These are phyloP conservation scores for Marchantia polymorpha DNA, from an alignment of 225 moss, liverwort and hornwort species.

Conservation along the genomic window DNA sequence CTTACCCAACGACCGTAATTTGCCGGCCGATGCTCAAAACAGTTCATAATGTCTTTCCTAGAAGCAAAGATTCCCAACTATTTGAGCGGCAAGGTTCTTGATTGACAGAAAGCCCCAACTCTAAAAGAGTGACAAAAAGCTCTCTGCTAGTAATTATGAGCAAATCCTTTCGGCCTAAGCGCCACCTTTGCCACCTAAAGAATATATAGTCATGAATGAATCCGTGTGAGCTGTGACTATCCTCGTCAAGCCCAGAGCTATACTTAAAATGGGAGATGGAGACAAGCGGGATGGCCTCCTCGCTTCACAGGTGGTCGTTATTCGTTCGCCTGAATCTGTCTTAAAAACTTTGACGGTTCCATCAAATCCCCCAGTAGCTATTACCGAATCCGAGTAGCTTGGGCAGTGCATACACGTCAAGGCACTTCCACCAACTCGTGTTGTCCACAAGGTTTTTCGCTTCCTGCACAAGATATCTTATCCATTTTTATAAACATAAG, in stretches of 20 bases:
- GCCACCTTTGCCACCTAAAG: conserved; percentile 4
- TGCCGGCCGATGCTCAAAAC: background rate
- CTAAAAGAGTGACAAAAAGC: background rate
- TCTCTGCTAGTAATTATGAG: background rate
- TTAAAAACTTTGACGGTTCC: conserved; percentile 25
- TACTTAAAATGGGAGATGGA: conserved; percentile 32
- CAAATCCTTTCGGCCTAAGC: background rate
- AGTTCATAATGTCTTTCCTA: background rate
- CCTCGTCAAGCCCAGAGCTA: conserved; percentile 39
- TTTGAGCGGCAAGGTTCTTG: background rate
- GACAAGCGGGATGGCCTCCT: conserved; percentile 3
- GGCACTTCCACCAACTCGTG: conserved; percentile 14
- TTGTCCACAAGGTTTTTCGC: conserved; percentile 28
- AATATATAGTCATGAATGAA: conserved; percentile 23
- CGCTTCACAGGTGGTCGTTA: conserved; percentile 17
- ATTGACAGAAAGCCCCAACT: background rate
- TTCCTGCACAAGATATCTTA: conserved; percentile 18
- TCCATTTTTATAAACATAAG: no score
- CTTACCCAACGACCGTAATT: background rate
- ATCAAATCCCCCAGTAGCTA: conserved; percentile 35
- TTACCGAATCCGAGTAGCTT: conserved; percentile 16
- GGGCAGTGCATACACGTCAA: conserved; percentile 33
- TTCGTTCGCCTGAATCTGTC: conserved; percentile 12
- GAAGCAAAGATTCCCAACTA: background rate
- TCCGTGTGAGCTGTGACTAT: conserved; percentile 37